Evolutionary conservation across 768 basidiomycete genomes (phyloP).

Genomic region (Suillus lakei): DNA sequence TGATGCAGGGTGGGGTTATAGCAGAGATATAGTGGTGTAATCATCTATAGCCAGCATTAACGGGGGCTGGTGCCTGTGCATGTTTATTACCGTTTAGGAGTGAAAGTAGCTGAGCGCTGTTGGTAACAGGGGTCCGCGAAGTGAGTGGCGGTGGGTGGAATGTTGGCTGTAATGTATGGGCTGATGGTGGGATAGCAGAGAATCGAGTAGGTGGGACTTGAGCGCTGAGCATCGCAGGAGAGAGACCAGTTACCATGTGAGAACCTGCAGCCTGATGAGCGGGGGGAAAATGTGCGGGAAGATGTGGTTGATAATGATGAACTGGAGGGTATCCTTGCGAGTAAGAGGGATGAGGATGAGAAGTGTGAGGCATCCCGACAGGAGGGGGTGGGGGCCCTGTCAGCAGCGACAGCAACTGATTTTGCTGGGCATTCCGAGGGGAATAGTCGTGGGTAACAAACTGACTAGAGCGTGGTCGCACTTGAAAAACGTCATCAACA

Average conservation of each 20-base stretch:
- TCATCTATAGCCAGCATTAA: conserved; percentile 29
- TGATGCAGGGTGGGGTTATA: conserved; percentile 17
- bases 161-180: conserved; percentile 16
- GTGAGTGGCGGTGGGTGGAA: conserved; percentile 16
- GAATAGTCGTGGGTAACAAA: conserved; percentile 37
- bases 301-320: conserved; percentile 15
- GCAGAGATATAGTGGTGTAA: conserved; percentile 8
- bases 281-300: conserved; percentile 15
- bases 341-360: conserved; percentile 22
- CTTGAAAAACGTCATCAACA: conserved; percentile 40
- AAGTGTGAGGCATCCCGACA: conserved; percentile 14
- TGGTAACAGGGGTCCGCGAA: conserved; percentile 24
- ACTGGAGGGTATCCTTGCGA: conserved; percentile 24
- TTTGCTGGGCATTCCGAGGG: conserved; percentile 19
- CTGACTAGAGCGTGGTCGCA: conserved; percentile 54
- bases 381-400: conserved; percentile 10
- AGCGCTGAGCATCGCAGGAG: conserved; percentile 15
- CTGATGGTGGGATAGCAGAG: conserved; percentile 18
- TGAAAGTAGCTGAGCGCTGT: conserved; percentile 38
- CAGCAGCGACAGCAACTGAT: conserved; percentile 18
- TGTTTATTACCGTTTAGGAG: conserved; percentile 37
- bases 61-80: conserved; percentile 14
- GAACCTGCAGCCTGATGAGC: conserved; percentile 21
- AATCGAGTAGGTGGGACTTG: conserved; percentile 15
- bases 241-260: conserved; percentile 1